These are phyloP conservation scores for Pythium phragmiticola DNA, from an alignment of 352 stramenopile genomes.

Conservation along the genomic window DNA sequence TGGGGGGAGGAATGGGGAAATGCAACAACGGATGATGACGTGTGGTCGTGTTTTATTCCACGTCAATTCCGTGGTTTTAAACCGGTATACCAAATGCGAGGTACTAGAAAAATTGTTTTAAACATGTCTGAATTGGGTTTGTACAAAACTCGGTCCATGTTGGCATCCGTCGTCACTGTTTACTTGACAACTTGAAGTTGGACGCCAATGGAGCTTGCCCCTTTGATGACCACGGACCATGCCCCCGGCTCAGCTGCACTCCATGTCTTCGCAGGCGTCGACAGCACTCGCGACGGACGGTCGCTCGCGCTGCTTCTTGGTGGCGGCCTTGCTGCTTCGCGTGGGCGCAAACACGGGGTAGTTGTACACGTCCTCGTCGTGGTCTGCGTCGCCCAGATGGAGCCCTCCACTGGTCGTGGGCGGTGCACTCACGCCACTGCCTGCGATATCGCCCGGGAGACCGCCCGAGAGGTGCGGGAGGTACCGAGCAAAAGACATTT, in stretches of 20 bases:
- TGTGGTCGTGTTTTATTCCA: neutral
- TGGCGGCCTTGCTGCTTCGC: conserved; percentile 31
- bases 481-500: conserved; percentile 21
- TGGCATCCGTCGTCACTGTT: conserved; percentile 10
- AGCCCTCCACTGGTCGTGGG: neutral
- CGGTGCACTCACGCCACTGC: neutral
- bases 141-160: conserved; percentile 1
- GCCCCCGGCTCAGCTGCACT: conserved; percentile 43
- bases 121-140: conserved; percentile 4
- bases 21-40: neutral
- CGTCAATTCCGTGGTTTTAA: neutral
- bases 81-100: neutral
- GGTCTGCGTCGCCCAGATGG: conserved; percentile 16
- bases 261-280: conserved; percentile 43
- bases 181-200: conserved; percentile 32
- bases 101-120: neutral
- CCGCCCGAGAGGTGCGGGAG: conserved; percentile 22
- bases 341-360: conserved; percentile 37
- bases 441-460: neutral
- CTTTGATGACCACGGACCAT: no score
- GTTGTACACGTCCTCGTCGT: conserved; percentile 50
- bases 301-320: conserved; percentile 49
- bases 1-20: neutral
- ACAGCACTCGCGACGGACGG: conserved; percentile 15
- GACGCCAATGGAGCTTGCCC: neutral